Evolutionary conservation across 2,329 filamentous ascomycete genomes (phyloP), one percentile per base, ranked within the genome.

Genomic region (Fusarium tupiense): DNA sequence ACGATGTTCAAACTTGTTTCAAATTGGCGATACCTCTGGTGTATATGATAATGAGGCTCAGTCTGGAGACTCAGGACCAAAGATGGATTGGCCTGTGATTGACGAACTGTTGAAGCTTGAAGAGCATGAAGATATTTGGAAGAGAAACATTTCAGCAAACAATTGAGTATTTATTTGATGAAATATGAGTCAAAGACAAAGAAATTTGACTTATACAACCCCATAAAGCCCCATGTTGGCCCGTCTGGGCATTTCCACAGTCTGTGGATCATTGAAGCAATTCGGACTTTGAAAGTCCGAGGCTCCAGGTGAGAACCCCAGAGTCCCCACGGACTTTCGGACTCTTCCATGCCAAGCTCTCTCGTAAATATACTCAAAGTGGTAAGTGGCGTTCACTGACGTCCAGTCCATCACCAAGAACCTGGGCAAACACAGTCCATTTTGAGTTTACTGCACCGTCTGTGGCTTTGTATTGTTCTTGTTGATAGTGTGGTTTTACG

Each of bases 221-320:
- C 33, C 40, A 31, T 37, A 31, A 35, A 54, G 41, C 33, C 67
- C 63, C 67, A 69, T 68, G 43, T 24, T 52, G 50, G 37, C 26
- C 9, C 11, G 33, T 29, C 44, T 44, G 17, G 35, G 38, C 44
- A 47, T 71, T 66, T 11, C 56, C 38, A 53, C 52, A 61, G 41
- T 64, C 38, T 44, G 73, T 73, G 73, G 71, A 78, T 65, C 54
- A 20, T 46, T 68, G 72, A 77, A 58, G 72, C 44, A 49, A 68
- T 77, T 77, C 76, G 76, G 76, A 76, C 47, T 59, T 33, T 68
- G 29, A 74, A 50, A 47, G 41, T 37, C 76, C 76, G 76, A 76
- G 44, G 13, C 5, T 65, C 72, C 74, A 44, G 29, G 52, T 33
- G 41, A 60, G 24, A 37, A 50, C 57, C 33, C 33, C 33, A 52